Base-by-base conservation (phyloP, 768 basidiomycete genomes). In the Lentinula sp. region DNA sequence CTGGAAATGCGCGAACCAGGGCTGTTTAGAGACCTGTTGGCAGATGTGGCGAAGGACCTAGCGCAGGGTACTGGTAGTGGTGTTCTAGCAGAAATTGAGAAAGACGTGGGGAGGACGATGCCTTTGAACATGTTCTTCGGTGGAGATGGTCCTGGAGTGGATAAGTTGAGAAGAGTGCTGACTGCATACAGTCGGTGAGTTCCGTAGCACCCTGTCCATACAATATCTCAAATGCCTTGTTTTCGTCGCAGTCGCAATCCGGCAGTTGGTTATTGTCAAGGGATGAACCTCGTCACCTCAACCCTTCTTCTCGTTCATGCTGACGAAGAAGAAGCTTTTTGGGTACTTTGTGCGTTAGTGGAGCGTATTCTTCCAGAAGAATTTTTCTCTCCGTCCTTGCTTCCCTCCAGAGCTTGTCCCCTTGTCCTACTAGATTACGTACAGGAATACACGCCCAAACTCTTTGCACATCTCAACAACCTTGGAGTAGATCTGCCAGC, bases 311-410 rank as follows among this genome's bases (percentile, higher is more conserved):
- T 99, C 1, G 93, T 94, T 0, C 88, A 96, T 64, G 92, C 93
- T 0, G 90, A 96, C 64, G 96, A 99, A 72, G 95, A 98, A 75
- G 93, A 96, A 62, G 96, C 96, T 0, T 98, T 97, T 69, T 98
- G 95, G 95, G 90, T 90, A 36, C 87, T 98, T 10, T 77, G 86
- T 0, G 92, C 91, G 12, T 89, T 98, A 65, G 85, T 98, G 46
- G 94, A 96, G 71, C 84, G 85, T 9, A 85, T 95, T 43, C 81
- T 98, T 0, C 97, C 97, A 0, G 85, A 89, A 60, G 89, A 95
- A 57, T 99, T 97, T 78, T 98, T 95, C 73, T 91, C 96, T 1
- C 91, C 94, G 0, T 90, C 89, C 1, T 78, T 99, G 2, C 84
- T 97, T 0, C 93, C 95, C 42, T 98, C 95, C 12, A 86, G 95